phyloP scores from a whole-genome alignment of 768 basidiomycete species.

The Chalciporus pseudorubinellus region DNA sequence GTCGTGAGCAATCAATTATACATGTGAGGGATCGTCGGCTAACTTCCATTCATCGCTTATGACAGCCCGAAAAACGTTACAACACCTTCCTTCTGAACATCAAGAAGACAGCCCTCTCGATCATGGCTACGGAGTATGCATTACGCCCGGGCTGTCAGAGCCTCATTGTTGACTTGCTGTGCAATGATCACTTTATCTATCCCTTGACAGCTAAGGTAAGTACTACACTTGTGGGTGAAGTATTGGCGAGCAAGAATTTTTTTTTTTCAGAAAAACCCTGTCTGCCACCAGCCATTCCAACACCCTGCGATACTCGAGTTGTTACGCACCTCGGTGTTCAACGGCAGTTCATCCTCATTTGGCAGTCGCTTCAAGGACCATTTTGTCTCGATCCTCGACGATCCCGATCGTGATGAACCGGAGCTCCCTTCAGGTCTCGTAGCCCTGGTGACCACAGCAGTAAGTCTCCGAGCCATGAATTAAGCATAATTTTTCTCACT shows the following conservation, averaged over 20 bases:
- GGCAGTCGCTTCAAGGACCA: not conserved
- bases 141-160: not conserved
- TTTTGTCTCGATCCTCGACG: not conserved
- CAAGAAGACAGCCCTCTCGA: not conserved
- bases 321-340: not conserved
- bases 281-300: not conserved
- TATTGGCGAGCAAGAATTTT: too few species aligned
- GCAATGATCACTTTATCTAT: not conserved
- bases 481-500: not conserved
- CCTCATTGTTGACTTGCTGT: not conserved
- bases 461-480: not conserved
- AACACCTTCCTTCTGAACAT: not conserved
- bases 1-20: too few species aligned
- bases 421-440: slow-evolving; percentile 1
- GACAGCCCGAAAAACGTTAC: not conserved
- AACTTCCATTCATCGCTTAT: not conserved
- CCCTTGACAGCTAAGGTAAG: not conserved
- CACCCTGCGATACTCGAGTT: not conserved
- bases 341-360: not conserved
- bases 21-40: too few species aligned
- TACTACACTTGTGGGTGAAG: too few species aligned
- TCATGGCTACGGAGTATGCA: not conserved
- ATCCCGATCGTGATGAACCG: not conserved
- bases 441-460: not conserved
- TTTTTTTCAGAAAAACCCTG: not conserved